Percentiles rank a stretch among this genome's conserved stretches.
Evolutionary conservation across 2,329 filamentous ascomycete species (phyloP).

Genomic region (Rosellinia necatrix): DNA sequence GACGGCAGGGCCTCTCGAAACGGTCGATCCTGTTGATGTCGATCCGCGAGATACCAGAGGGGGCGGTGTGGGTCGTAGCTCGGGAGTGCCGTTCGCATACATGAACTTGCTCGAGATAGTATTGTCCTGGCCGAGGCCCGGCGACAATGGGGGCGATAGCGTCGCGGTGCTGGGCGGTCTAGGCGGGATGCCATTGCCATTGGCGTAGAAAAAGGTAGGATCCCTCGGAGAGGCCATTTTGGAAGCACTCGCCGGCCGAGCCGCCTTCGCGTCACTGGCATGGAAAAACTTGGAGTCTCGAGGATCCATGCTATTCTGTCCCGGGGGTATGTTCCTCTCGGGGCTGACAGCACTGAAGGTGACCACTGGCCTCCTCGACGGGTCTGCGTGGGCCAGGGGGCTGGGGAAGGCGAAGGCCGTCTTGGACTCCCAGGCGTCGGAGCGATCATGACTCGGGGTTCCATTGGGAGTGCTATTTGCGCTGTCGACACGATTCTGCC

Average conservation of each 20-base stretch:
- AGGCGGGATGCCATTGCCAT: conserved; percentile 49
- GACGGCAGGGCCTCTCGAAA: conserved; percentile 48
- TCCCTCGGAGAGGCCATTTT: conserved; percentile 44
- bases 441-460: conserved; percentile 57
- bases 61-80: conserved; percentile 46
- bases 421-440: conserved; percentile 51
- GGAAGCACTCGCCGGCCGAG: conserved; percentile 39
- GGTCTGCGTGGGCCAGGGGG: conserved; percentile 40
- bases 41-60: conserved; percentile 47
- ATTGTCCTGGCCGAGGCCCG: conserved; percentile 44
- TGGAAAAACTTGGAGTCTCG: conserved; percentile 83
- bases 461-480: conserved; percentile 66
- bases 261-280: conserved; percentile 73
- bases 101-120: conserved; percentile 71
- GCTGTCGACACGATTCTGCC: conserved; percentile 74
- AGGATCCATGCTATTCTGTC: conserved; percentile 34
- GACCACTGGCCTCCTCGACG: conserved; percentile 40
- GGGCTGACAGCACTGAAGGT: conserved; percentile 48
- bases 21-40: conserved; percentile 52
- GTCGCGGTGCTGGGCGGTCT: conserved; percentile 43
- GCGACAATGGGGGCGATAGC: conserved; percentile 41
- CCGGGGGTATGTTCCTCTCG: conserved; percentile 38
- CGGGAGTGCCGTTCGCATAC: conserved; percentile 70
- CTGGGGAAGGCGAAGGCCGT: conserved; percentile 43
- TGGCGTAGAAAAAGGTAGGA: conserved; percentile 62